Evolutionary conservation across 2,329 filamentous ascomycete genomes (phyloP).

Genomic region (Scedosporium dehoogii): DNA sequence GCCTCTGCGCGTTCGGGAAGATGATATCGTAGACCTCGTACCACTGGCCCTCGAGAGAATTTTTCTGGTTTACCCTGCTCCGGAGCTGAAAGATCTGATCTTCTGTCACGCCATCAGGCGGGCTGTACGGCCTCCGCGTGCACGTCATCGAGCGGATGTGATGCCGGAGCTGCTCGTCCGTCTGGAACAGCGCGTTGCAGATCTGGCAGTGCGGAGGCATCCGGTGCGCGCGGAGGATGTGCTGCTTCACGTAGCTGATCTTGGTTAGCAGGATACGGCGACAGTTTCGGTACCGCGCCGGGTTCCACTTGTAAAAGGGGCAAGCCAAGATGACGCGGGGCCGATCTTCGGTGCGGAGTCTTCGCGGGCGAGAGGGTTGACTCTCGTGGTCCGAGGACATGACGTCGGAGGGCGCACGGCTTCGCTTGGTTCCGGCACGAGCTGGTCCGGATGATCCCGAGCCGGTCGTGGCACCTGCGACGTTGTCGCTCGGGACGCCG

Average conservation of each 20-base stretch:
- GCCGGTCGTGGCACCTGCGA: not conserved
- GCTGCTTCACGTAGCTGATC: constrained; percentile 18
- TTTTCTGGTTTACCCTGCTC: constrained; percentile 13
- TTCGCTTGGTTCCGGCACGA: not conserved
- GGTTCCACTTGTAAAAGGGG: constrained; percentile 14
- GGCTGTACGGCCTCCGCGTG: constrained; percentile 7
- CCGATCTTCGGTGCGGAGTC: constrained; percentile 5
- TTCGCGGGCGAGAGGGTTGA: constrained; percentile 3
- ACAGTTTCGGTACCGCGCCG: constrained; percentile 12
- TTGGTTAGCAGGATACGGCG: constrained; percentile 13
- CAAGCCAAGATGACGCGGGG: constrained; percentile 11
- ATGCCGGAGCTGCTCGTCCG: constrained; percentile 9
- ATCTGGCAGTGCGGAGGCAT: constrained; percentile 14
- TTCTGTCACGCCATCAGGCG: constrained; percentile 12
- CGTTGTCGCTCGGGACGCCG: not conserved
- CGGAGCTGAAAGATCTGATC: constrained; percentile 12
- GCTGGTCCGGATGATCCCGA: not conserved
- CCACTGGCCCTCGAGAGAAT: constrained; percentile 14
- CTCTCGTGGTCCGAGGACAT: constrained; percentile 7
- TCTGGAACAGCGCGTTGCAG: constrained; percentile 12
- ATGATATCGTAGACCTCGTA: constrained; percentile 14
- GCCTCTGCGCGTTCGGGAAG: constrained; percentile 11
- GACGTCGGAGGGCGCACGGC: constrained; percentile 1
- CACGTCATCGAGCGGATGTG: constrained; percentile 11
- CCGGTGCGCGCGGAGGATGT: constrained; percentile 14